phyloP scores from a whole-genome alignment of 106 monocot genomes.

The Dioscorea dumetorum region DNA sequence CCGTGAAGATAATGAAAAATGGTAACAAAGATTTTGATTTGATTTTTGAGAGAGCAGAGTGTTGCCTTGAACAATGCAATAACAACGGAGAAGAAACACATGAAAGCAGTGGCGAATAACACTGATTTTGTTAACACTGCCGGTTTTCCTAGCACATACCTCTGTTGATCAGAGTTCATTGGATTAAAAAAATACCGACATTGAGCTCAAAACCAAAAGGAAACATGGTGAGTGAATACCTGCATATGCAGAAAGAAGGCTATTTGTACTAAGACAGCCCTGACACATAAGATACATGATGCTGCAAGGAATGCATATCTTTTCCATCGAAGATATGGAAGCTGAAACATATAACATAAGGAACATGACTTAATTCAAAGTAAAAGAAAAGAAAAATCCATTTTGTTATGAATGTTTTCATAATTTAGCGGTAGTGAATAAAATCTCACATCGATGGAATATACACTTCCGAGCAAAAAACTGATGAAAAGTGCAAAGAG shows the following conservation, averaged over 20 bases:
- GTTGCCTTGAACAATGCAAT: conserved; percentile 64
- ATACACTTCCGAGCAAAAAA: conserved; percentile 50
- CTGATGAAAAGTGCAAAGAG: conserved; percentile 30
- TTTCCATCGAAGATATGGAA: conserved; percentile 54
- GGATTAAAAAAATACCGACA: background rate
- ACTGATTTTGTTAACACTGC: conserved; percentile 19
- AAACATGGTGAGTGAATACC: conserved; percentile 17
- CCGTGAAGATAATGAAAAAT: background rate
- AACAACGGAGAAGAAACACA: conserved; percentile 62
- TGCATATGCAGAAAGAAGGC: conserved; percentile 60
- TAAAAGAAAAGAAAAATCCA: too few relatives aligned
- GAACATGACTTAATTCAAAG: background rate
- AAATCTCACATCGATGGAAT: conserved; percentile 33
- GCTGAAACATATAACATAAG: conserved; percentile 14
- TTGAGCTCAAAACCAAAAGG: background rate
- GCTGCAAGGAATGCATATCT: conserved; percentile 48
- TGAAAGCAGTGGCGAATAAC: conserved; percentile 49
- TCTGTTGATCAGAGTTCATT: conserved; percentile 11
- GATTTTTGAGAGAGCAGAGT: background rate
- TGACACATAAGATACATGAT: conserved; percentile 39
- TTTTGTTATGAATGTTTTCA: background rate
- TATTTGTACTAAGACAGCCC: conserved; percentile 48
- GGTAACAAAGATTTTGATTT: background rate
- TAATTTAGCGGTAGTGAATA: background rate
- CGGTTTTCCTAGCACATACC: conserved; percentile 38